A percentile compares a stretch with the other conserved stretches of the same genome.
These are phyloP conservation scores for Lolium perenne DNA, from an alignment of 176 grass and related monocot species.

Conservation along the genomic window DNA sequence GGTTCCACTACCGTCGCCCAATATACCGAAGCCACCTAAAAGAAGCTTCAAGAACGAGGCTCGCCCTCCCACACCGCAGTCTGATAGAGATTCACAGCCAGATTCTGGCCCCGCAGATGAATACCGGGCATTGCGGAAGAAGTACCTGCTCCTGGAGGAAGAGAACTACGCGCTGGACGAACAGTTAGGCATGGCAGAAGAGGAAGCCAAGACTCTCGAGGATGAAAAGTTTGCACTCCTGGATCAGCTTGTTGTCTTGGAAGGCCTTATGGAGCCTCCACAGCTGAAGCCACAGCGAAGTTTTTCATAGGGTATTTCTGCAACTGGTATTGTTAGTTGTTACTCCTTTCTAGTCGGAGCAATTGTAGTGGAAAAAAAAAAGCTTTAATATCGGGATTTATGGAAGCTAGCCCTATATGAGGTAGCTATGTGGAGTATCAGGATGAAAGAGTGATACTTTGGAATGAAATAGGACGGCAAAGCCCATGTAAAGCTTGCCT, in stretches of 20 bases:
- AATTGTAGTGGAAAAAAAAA: conserved; percentile 8
- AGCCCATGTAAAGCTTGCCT: neutral
- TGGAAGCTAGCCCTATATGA: conserved; percentile 20
- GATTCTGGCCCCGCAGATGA: conserved; percentile 70
- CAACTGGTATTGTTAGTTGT: neutral
- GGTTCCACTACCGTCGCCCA: conserved; percentile 36
- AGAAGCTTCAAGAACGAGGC: conserved; percentile 54
- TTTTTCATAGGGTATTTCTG: conserved; percentile 34
- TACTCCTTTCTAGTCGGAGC: conserved; percentile 27
- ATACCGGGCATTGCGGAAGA: conserved; percentile 67
- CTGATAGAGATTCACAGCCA: conserved; percentile 50
- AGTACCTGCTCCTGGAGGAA: conserved; percentile 88
- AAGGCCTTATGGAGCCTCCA: conserved; percentile 75
- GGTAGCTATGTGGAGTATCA: neutral
- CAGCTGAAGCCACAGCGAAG: conserved; percentile 32
- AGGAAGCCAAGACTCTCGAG: conserved; percentile 60
- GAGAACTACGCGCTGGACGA: conserved; percentile 77
- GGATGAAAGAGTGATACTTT: conserved; percentile 6
- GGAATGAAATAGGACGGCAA: neutral
- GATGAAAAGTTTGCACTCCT: conserved; percentile 72
- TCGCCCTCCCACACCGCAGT: conserved; percentile 26
- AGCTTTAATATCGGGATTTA: conserved; percentile 5
- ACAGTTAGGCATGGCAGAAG: conserved; percentile 60
- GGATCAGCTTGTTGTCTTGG: conserved; percentile 96
- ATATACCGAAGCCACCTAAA: conserved; percentile 58